Evolutionary conservation across 2,329 filamentous ascomycete genomes (phyloP), one percentile per base, ranked within the genome.

Genomic region (Parasarocladium wereldwijsianum): DNA sequence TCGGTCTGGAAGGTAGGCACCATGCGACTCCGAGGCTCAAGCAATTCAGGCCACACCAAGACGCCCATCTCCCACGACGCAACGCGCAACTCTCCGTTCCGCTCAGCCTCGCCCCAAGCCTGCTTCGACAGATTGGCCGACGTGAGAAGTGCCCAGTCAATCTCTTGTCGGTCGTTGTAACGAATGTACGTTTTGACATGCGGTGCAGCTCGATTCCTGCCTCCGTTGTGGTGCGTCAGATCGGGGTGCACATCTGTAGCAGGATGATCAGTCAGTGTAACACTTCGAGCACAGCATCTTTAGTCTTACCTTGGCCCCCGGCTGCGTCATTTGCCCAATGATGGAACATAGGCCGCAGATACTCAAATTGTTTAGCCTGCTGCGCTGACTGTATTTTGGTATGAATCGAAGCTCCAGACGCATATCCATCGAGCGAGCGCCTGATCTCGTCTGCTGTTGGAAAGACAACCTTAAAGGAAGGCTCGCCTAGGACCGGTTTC

Each of bases 81-180:
- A 17, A 93, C 70, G 20, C 76, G 66, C 17, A 84, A 57, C 41
- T 81, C 67, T 1, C 69, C 70, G 3, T 58, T 49, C 36, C 66
- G 70, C 2, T 48, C 50, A 3, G 66, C 60, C 21, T 78, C 73
- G 2, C 85, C 85, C 86, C 85, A 93, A 0, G 85, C 85, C 51
- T 93, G 84, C 36, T 76, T 87, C 2, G 81, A 90, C 3, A 93
- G 50, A 41, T 93, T 93, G n/a, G 85, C 84, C n/a, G 81, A 90
- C 0, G 83, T 92, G 3, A 92, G 49, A 38, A 93, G 61, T 2
- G 81, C 83, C 86, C 85, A 93, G 44, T 90, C 80, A 22, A 92
- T 74, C 0, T 54, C 51, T 2, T 43, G 47, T 12, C 55, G 44
- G n/a, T 49, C 39, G 31, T 57, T 53, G 39, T 65, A 85, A 4